Evolutionary conservation across 345 rosid species (phyloP).

Genomic region (Passiflora organensis): DNA sequence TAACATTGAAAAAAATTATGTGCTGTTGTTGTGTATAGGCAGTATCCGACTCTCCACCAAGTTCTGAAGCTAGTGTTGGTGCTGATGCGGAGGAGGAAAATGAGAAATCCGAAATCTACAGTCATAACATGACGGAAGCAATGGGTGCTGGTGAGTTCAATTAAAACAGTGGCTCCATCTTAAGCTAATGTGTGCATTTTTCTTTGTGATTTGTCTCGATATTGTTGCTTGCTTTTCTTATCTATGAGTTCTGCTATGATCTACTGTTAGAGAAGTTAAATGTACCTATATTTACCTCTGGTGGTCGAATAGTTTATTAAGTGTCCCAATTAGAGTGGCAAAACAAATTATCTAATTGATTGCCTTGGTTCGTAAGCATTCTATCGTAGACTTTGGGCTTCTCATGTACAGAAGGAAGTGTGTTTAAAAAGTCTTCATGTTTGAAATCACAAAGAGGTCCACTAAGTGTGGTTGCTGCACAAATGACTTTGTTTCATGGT

Average conservation of each 20-base stretch:
- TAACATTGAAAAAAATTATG: background rate
- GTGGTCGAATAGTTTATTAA: too few species aligned
- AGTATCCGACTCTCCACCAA: slow-evolving; percentile 55
- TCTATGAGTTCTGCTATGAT: background rate
- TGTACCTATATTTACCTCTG: too few species aligned
- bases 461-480: background rate
- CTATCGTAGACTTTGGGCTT: too few species aligned
- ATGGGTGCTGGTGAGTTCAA: slow-evolving; percentile 88
- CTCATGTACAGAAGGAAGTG: too few species aligned
- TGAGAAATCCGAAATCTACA: slow-evolving; percentile 70
- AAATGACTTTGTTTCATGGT: background rate
- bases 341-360: too few species aligned
- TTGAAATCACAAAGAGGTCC: too few species aligned
- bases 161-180: slow-evolving; percentile 4
- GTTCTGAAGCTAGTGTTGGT: slow-evolving; percentile 46
- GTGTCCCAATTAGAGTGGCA: too few species aligned
- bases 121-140: slow-evolving; percentile 90
- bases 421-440: too few species aligned
- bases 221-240: background rate
- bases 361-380: too few species aligned
- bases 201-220: background rate
- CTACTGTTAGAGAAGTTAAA: too few species aligned
- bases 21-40: slow-evolving; percentile 37
- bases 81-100: slow-evolving; percentile 33
- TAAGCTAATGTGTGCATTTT: background rate